Percentiles rank a stretch among this genome's conserved stretches.
Evolutionary conservation across 2,329 filamentous ascomycete species (phyloP).

Genomic region (Achaetomium macrosporum): DNA sequence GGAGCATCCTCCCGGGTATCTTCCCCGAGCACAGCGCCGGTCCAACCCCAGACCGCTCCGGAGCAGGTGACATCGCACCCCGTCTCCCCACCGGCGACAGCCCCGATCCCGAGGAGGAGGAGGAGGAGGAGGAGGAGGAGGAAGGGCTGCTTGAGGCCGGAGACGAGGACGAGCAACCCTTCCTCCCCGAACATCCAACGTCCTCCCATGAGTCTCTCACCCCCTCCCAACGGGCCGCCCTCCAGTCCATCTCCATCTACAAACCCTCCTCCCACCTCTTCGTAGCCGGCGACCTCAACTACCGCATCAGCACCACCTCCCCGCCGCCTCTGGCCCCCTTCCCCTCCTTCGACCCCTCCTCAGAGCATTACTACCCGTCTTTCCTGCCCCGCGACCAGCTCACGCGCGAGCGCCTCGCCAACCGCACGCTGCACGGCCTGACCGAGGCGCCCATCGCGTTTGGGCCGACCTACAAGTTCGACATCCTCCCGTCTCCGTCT

Average conservation of each 20-base stretch:
- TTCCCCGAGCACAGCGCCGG: constrained; percentile 11
- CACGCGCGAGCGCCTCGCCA: constrained; percentile 60
- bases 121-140: constrained; percentile 3
- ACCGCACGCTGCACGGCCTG: constrained; percentile 71
- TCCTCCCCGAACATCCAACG: constrained; percentile 5
- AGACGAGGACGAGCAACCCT: constrained; percentile 8
- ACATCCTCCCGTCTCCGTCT: constrained; percentile 35
- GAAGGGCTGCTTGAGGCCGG: constrained; percentile 3
- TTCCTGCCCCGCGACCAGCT: constrained; percentile 77
- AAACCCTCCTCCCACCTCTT: constrained; percentile 72
- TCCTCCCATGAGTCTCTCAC: not conserved
- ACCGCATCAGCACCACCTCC: constrained; percentile 67
- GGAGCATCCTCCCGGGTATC: constrained; percentile 31
- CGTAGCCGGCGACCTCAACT: constrained; percentile 89
- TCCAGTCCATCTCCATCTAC: constrained; percentile 64
- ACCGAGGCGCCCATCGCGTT: constrained; percentile 70
- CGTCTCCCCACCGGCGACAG: constrained; percentile 12
- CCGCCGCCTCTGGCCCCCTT: constrained; percentile 58
- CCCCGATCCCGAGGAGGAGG: constrained; percentile 18
- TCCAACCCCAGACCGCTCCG: constrained; percentile 17
- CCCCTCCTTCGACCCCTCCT: constrained; percentile 53
- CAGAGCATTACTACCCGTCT: constrained; percentile 55
- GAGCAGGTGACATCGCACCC: constrained; percentile 14
- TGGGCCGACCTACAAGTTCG: constrained; percentile 92
- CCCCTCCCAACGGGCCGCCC: constrained; percentile 19